These are phyloP conservation scores for Puccinia novopanici DNA, from an alignment of 1,284 basidiomycete genomes.

Conservation along the genomic window DNA sequence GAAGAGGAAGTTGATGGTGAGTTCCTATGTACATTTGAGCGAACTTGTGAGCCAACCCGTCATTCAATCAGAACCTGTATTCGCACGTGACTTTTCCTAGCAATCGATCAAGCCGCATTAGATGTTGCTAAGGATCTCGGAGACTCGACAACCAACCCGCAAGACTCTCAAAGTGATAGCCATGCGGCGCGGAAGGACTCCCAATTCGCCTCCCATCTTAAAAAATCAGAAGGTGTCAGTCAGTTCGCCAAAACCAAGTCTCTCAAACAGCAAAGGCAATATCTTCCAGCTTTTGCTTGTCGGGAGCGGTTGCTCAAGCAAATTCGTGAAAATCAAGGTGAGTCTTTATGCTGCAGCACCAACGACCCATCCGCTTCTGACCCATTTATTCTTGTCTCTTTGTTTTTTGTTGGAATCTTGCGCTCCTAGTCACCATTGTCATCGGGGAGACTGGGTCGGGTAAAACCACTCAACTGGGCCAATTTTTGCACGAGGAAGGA, in stretches of 20 bases:
- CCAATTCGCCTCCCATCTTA: constrained; percentile 88
- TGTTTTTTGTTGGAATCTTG: too few species aligned
- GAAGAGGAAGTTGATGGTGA: constrained; percentile 71
- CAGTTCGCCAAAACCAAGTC: constrained; percentile 80
- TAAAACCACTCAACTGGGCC: constrained; percentile 88
- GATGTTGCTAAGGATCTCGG: constrained; percentile 61
- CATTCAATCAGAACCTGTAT: constrained; percentile 19
- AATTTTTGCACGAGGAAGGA: constrained; percentile 93
- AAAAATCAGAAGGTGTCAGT: constrained; percentile 70
- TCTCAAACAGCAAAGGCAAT: constrained; percentile 92
- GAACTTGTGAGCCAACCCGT: constrained; percentile 14
- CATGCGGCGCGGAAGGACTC: constrained; percentile 80
- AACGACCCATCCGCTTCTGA: neutral
- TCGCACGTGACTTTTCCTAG: constrained; percentile 6
- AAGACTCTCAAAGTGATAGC: constrained; percentile 61
- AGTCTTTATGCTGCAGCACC: neutral
- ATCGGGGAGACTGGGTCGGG: constrained; percentile 95
- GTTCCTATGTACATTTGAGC: constrained; percentile 3
- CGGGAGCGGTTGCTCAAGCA: constrained; percentile 87
- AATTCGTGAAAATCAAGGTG: constrained; percentile 84
- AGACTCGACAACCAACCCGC: constrained; percentile 62
- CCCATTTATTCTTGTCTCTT: neutral
- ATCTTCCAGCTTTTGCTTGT: constrained; percentile 95
- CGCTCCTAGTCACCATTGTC: constrained; percentile 72
- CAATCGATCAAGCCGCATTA: constrained; percentile 56